Conservation (phyloP, 2,329 filamentous ascomycete genomes). For the Cercospora nicotianae region DNA sequence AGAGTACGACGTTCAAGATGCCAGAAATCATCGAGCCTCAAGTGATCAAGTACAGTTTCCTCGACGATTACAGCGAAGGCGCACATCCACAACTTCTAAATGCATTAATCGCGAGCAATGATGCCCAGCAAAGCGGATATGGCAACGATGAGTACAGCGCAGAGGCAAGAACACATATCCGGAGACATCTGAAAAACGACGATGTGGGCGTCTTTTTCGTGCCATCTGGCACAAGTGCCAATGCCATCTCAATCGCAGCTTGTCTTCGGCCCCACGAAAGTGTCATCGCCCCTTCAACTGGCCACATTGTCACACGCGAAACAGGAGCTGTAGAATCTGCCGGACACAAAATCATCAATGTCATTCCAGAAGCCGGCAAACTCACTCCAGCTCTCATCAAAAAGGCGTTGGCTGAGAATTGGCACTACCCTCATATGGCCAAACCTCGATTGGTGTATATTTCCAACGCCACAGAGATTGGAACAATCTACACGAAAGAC, state of each 20-base stretch:
- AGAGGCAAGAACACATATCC: neutral
- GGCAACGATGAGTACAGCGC: slow-evolving; percentile 10
- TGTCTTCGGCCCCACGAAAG: slow-evolving; percentile 10
- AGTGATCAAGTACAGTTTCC: slow-evolving; percentile 4
- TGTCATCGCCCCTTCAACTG: slow-evolving; percentile 3
- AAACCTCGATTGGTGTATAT: slow-evolving; percentile 12
- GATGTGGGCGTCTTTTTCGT: slow-evolving; percentile 12
- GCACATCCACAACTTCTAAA: slow-evolving; percentile 8
- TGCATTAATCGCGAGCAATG: slow-evolving; percentile 7
- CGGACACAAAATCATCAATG: slow-evolving; percentile 10
- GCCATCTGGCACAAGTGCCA: slow-evolving; percentile 4
- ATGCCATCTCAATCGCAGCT: slow-evolving; percentile 6
- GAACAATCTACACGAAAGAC: slow-evolving; percentile 6
- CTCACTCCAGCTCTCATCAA: slow-evolving; percentile 7
- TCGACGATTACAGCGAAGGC: slow-evolving; percentile 14
- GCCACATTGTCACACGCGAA: slow-evolving; percentile 10
- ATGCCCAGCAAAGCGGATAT: slow-evolving; percentile 7
- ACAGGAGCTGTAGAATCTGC: slow-evolving; percentile 11
- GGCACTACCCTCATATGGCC: slow-evolving; percentile 14
- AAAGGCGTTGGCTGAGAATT: slow-evolving; percentile 9
- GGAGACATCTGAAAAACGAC: neutral
- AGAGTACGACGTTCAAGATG: neutral
- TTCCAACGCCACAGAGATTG: slow-evolving; percentile 11
- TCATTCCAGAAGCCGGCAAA: slow-evolving; percentile 6
- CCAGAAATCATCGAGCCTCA: slow-evolving; percentile 8